Conservation (phyloP, 202 grass and related monocot species). For the Elaeis oleifera region DNA sequence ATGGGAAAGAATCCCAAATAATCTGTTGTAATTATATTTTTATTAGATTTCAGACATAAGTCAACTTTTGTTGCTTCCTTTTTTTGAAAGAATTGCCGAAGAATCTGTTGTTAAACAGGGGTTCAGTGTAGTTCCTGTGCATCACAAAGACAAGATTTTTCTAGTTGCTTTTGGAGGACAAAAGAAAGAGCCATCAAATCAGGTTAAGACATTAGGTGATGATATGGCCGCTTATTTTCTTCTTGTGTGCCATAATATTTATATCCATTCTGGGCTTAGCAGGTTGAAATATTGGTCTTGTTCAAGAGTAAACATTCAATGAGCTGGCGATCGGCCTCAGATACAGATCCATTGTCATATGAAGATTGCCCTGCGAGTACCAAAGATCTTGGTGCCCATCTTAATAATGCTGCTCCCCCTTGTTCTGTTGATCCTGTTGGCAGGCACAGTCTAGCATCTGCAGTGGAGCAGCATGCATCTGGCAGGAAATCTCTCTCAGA, state of each 20-base stretch:
- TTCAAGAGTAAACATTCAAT: constrained; percentile 73
- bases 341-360: constrained; percentile 50
- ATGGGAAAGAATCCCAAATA: not conserved
- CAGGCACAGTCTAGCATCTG: constrained; percentile 55
- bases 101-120: constrained; percentile 31
- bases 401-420: constrained; percentile 39
- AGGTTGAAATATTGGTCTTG: constrained; percentile 88
- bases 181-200: constrained; percentile 88
- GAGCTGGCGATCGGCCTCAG: constrained; percentile 84
- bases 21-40: not conserved
- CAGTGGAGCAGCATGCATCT: constrained; percentile 44
- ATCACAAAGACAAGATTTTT: constrained; percentile 81
- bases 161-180: constrained; percentile 94
- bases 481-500: constrained; percentile 82
- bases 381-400: constrained; percentile 45
- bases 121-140: constrained; percentile 88
- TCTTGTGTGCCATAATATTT: not conserved
- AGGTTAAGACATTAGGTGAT: constrained; percentile 33
- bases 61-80: no score
- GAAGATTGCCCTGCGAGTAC: constrained; percentile 52
- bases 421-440: constrained; percentile 47
- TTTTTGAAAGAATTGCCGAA: no score
- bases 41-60: not conserved
- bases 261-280: constrained; percentile 13
- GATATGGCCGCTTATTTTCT: not conserved